Percentiles rank a stretch among this genome's conserved stretches.
Conservation (phyloP, 495 filamentous ascomycete species). For the Usnea hakonensis region DNA sequence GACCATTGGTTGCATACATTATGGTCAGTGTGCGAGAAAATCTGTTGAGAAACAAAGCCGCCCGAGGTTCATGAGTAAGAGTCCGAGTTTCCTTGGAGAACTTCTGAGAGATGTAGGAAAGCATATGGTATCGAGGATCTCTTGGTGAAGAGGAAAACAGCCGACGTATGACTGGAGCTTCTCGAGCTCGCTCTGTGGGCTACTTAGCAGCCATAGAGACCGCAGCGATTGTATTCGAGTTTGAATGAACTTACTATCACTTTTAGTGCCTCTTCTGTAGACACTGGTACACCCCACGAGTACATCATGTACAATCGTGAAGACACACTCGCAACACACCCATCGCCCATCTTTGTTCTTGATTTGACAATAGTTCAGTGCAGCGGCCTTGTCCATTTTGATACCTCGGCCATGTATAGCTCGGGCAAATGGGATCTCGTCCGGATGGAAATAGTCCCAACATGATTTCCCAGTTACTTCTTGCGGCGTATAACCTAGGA, state of each 20-base stretch:
- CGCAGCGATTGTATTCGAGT: not conserved
- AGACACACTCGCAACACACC: slow-evolving; percentile 82
- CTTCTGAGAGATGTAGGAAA: slow-evolving; percentile 74
- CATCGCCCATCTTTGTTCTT: slow-evolving; percentile 61
- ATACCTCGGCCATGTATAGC: slow-evolving; percentile 66
- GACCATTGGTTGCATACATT: slow-evolving; percentile 77
- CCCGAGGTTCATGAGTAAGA: slow-evolving; percentile 64
- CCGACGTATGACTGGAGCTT: slow-evolving; percentile 69
- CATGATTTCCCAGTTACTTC: slow-evolving; percentile 70
- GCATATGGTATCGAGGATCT: slow-evolving; percentile 87
- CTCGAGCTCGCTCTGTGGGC: slow-evolving; percentile 60
- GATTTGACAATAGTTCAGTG: slow-evolving; percentile 71
- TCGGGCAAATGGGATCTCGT: slow-evolving; percentile 70
- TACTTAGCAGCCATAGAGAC: not conserved
- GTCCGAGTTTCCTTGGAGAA: slow-evolving; percentile 59
- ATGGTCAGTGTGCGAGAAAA: slow-evolving; percentile 77
- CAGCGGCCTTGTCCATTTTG: slow-evolving; percentile 74
- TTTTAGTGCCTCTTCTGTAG: slow-evolving; percentile 60
- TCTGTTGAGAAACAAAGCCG: slow-evolving; percentile 78
- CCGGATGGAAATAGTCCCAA: slow-evolving; percentile 82
- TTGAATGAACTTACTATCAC: slow-evolving; percentile 56
- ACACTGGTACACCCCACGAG: slow-evolving; percentile 79
- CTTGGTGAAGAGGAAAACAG: slow-evolving; percentile 74
- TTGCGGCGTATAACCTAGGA: slow-evolving; percentile 69
- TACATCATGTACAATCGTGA: slow-evolving; percentile 81